A percentile compares a stretch with the other conserved stretches of the same genome.
Conservation (phyloP, 1,284 basidiomycete species). For the Tilletia walkeri region DNA sequence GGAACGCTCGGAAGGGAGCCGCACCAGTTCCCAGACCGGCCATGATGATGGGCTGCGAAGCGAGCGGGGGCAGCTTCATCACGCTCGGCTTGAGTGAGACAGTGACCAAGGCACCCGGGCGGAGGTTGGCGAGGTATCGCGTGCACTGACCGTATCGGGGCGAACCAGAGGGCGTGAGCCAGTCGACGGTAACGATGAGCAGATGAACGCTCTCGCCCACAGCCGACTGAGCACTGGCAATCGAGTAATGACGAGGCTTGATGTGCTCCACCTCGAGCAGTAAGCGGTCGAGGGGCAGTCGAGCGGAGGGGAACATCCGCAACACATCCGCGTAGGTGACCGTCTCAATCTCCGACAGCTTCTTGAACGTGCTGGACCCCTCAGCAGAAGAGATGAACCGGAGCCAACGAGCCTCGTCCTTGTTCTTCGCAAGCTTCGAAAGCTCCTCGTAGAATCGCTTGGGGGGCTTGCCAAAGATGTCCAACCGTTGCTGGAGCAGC, state of each 20-base stretch:
- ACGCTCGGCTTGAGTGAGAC: conserved; percentile 98
- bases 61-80: conserved; percentile 91
- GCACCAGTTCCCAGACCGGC: conserved; percentile 96
- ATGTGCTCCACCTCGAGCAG: conserved; percentile 73
- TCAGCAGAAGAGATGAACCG: conserved; percentile 92
- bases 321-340: conserved; percentile 90
- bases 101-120: conserved; percentile 85
- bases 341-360: conserved; percentile 89
- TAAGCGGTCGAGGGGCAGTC: conserved; percentile 72
- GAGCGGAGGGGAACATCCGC: conserved; percentile 74
- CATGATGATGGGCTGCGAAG: conserved; percentile 92
- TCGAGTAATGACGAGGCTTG: conserved; percentile 97
- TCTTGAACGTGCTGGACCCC: conserved; percentile 88
- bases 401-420: conserved; percentile 76
- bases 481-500: conserved; percentile 90
- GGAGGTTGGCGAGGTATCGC: conserved; percentile 80
- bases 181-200: conserved; percentile 93
- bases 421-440: conserved; percentile 70
- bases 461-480: conserved; percentile 90
- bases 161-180: conserved; percentile 76
- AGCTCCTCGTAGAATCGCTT: conserved; percentile 93
- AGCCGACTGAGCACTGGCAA: conserved; percentile 88
- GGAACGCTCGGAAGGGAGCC: conserved; percentile 96
- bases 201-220: conserved; percentile 92
- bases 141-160: conserved; percentile 92